These are phyloP conservation scores for Fusarium pininemorale DNA, from an alignment of 2,329 filamentous ascomycete species.

Conservation along the genomic window DNA sequence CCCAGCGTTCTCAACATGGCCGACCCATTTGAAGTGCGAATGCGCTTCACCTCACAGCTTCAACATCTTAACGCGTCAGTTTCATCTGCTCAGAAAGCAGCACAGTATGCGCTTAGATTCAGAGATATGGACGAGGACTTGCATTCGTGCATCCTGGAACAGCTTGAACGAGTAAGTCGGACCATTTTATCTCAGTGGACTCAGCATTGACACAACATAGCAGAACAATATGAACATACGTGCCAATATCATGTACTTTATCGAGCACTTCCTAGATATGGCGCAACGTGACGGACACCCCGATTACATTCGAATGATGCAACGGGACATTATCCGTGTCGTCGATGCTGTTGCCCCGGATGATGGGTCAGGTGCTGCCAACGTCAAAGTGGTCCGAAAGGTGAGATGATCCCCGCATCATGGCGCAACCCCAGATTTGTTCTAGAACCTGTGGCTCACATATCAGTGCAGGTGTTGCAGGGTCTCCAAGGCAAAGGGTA, in stretches of 20 bases:
- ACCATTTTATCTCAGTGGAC: not conserved
- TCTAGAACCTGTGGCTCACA: constrained; percentile 21
- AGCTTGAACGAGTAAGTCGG: constrained; percentile 77
- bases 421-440: not conserved
- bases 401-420: constrained; percentile 55
- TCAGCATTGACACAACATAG: constrained; percentile 12
- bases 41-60: constrained; percentile 92
- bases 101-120: constrained; percentile 93
- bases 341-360: constrained; percentile 92
- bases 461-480: constrained; percentile 65
- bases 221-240: constrained; percentile 95
- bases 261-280: constrained; percentile 92
- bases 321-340: constrained; percentile 88
- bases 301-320: constrained; percentile 93
- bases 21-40: constrained; percentile 97
- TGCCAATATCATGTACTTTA: constrained; percentile 99
- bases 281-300: constrained; percentile 78
- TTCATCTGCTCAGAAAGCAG: constrained; percentile 88
- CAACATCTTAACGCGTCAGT: constrained; percentile 92
- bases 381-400: constrained; percentile 89
- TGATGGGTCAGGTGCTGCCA: constrained; percentile 87
- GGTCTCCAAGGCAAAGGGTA: constrained; percentile 76
- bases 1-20: constrained; percentile 55
- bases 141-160: constrained; percentile 96
- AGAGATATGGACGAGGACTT: constrained; percentile 96